phyloP scores from a whole-genome alignment of 2,329 filamentous ascomycete genomes.

The Fusarium coffeatum region DNA sequence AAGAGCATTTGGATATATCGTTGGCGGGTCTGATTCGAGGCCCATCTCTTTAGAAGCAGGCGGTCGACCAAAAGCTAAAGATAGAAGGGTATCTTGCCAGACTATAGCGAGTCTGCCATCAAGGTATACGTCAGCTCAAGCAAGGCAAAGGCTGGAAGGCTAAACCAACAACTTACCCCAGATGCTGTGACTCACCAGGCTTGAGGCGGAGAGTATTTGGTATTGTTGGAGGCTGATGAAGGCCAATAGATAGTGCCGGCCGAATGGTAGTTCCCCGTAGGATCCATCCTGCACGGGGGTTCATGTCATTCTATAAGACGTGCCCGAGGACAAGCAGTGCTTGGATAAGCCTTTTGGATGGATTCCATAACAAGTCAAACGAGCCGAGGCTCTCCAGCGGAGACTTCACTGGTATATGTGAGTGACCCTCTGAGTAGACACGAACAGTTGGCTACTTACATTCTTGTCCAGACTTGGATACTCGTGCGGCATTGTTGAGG shows the following conservation, averaged over 20 bases:
- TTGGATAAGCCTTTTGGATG: conserved; percentile 26
- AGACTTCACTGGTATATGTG: neutral
- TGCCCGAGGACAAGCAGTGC: conserved; percentile 35
- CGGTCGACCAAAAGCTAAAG: conserved; percentile 32
- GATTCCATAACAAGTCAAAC: conserved; percentile 25
- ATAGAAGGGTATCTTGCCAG: conserved; percentile 37
- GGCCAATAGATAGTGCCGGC: conserved; percentile 25
- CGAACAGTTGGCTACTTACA: neutral
- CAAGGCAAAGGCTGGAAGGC: rapidly evolving
- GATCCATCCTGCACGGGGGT: conserved; percentile 36
- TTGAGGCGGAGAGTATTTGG: neutral
- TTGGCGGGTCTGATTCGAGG: conserved; percentile 11
- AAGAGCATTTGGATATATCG: neutral
- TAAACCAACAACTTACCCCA: conserved; percentile 4
- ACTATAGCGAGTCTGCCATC: conserved; percentile 25
- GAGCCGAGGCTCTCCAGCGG: conserved; percentile 19
- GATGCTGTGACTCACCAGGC: conserved; percentile 5
- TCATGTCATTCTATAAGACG: conserved; percentile 38
- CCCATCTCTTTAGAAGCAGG: conserved; percentile 30
- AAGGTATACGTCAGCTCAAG: neutral
- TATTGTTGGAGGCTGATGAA: conserved; percentile 18
- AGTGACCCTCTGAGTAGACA: neutral
- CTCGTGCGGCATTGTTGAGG: neutral
- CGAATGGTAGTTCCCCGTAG: conserved; percentile 33
- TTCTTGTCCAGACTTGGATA: conserved; percentile 12